These are phyloP conservation scores for Triticum turgidum DNA, from an alignment of 176 grass and related monocot genomes.

Conservation along the genomic window DNA sequence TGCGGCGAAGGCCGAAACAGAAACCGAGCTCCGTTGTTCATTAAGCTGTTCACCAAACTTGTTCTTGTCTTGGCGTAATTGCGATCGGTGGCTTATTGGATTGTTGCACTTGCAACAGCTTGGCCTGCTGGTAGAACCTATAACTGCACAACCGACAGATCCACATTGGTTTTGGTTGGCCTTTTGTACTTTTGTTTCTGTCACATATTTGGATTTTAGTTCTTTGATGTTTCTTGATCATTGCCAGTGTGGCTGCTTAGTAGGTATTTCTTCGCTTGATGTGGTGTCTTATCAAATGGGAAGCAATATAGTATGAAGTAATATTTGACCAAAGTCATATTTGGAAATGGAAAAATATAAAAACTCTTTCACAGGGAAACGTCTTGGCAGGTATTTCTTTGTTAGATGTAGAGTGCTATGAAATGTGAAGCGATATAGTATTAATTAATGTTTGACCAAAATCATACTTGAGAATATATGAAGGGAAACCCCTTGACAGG, in stretches of 20 bases:
- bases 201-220: slow-evolving; percentile 48
- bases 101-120: slow-evolving; percentile 37
- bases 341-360: neutral
- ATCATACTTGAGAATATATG: neutral
- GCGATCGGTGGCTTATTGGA: neutral
- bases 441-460: neutral
- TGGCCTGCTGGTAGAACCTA: slow-evolving; percentile 26
- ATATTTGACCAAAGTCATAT: neutral
- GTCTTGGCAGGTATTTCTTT: neutral
- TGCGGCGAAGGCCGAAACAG: neutral
- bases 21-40: neutral
- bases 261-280: slow-evolving; percentile 7
- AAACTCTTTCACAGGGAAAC: neutral
- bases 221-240: slow-evolving; percentile 24
- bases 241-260: slow-evolving; percentile 14
- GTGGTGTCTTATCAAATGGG: neutral
- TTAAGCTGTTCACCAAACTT: neutral
- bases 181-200: slow-evolving; percentile 50
- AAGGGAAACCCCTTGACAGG: too few species aligned
- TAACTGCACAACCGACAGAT: slow-evolving; percentile 39
- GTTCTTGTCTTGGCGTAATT: neutral
- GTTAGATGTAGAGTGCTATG: neutral
- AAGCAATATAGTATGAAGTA: neutral
- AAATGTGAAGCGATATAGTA: neutral
- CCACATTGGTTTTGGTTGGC: slow-evolving; percentile 46